Conservation (phyloP, 352 stramenopile species). For the Phytophthora quininea region DNA sequence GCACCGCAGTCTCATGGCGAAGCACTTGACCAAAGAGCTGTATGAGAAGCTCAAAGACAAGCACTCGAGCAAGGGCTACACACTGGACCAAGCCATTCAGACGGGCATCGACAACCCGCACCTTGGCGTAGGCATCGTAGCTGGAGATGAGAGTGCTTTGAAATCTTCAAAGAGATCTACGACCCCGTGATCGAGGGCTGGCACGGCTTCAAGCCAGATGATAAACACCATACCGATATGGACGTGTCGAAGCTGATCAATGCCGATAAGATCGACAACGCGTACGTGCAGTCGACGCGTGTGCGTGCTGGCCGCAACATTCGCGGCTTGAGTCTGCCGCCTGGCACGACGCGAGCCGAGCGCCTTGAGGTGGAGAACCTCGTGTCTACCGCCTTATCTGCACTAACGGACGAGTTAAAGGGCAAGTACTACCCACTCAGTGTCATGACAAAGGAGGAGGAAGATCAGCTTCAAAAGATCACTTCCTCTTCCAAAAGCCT, state of each 20-base stretch:
- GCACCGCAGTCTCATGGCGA: slow-evolving; percentile 89
- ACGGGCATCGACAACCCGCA: slow-evolving; percentile 86
- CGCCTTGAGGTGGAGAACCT: slow-evolving; percentile 87
- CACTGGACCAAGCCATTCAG: slow-evolving; percentile 86
- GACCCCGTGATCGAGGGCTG: slow-evolving; percentile 88
- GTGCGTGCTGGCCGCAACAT: slow-evolving; percentile 93
- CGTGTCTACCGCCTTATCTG: slow-evolving; percentile 72
- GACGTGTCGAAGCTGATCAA: slow-evolving; percentile 78
- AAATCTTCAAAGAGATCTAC: slow-evolving; percentile 83
- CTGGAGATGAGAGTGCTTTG: slow-evolving; percentile 88
- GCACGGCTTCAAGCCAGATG: slow-evolving; percentile 83
- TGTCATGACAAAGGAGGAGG: slow-evolving; percentile 91
- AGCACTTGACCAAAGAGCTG: slow-evolving; percentile 78
- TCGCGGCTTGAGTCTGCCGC: slow-evolving; percentile 86
- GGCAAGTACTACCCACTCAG: slow-evolving; percentile 91
- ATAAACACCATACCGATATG: slow-evolving; percentile 85
- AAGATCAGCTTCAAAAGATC: slow-evolving; percentile 91
- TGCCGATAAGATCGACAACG: slow-evolving; percentile 68
- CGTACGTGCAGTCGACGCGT: slow-evolving; percentile 92
- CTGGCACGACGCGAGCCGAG: slow-evolving; percentile 86
- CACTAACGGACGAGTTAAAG: slow-evolving; percentile 75
- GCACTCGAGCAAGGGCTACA: slow-evolving; percentile 79
- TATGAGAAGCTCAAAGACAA: slow-evolving; percentile 85
- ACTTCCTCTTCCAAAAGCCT: slow-evolving; percentile 95
- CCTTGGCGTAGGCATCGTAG: slow-evolving; percentile 82